Base-by-base conservation (phyloP, 495 filamentous ascomycete species). In the Haplographium delicatum region DNA sequence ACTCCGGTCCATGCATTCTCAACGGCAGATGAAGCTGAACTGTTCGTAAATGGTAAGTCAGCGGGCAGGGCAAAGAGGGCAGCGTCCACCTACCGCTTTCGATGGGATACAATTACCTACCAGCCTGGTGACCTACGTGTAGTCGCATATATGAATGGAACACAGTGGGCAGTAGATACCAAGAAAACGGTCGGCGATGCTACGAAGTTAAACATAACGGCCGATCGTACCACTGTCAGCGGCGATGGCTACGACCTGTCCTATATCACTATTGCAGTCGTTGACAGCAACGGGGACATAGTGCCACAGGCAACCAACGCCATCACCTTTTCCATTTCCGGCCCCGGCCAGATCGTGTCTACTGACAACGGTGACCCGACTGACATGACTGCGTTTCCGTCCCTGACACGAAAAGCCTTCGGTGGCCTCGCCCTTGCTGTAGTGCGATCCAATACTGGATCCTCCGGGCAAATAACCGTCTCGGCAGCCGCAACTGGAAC, bases 1-100 rank as follows among this genome's bases (percentile, higher is more conserved):
- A 77, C 73, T n/a, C 73, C 72, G 0, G 70, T 75, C 1, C 73
- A 77, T 51, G 71, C 73, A 0, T 72, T 72, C 50, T 68, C 71
- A 0, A 56, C 69, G 0, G 73, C 51, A 2, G 68, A 74, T 47
- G 68, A 74, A 50, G 73, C 68, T 7, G 73, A 77, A 55, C 57
- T 77, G 7, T 75, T 75, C 37, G 55, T 75, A n/a, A 77, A 75
- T 48, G 73, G 71, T 9, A 58, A 64, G 33, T 72, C 68, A 0
- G 54, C 53, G 3, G 73, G 72, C 3, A 51, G 61, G 5, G 39
- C 59, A 31, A 63, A 64, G 59, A 65, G 60, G 41, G 59, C 47
- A 10, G 24, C 62, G 18, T 67, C 48, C 10, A 55, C 56, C 5
- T 74, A 70, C 43, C 69, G 73, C 10, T 73, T 75, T 50, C 65